Evolutionary conservation across 1,284 basidiomycete genomes (phyloP), one percentile per base, ranked within the genome.

Genomic region (Thelephora terrestris): DNA sequence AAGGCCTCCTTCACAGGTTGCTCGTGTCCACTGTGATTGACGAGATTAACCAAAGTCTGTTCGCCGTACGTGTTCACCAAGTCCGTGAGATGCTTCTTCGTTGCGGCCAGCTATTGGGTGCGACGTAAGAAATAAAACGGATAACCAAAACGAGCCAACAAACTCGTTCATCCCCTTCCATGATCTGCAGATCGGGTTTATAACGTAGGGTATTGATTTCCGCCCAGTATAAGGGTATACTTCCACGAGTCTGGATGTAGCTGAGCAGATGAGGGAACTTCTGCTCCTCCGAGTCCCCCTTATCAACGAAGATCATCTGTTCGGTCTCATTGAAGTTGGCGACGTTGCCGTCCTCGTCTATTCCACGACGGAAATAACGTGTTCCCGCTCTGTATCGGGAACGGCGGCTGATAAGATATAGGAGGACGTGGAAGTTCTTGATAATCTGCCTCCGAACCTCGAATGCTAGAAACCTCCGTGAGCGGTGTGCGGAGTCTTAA

Each of bases 301-400:
- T 74, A 55, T 87, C 81, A 20, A 92, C 71, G 12, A 94, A 73
- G n/a, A 94, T 70, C 47, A 97, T 75, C 64, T 96, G 93, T 61
- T 96, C 93, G 4, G 91, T 93, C 65, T 96, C 93, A 62, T 93
- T 94, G 66, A 91, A 95, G 65, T 94, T 95, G 53, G 91, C 88
- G 47, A 88, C 87, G 55, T 86, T 75, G 0, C 87, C 87, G 17
- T 87, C 77, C 29, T 78, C 68, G 63, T 99, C 92, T 57, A 99
- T 78, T 14, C 96, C 96, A 48, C 96, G 85, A 20, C 91, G 81
- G 69, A 99, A 98, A 75, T 97, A 99, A 44, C 96, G 88, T 3
- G 96, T 98, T 1, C 96, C 96, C 24, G 94, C 91, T 47, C 95
- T 83, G 71, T 87, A 88, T 34, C 96, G 85, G 23, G 91, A 95